Evolutionary conservation across 2,329 filamentous ascomycete genomes (phyloP).

Genomic region (Apiospora phragmitis): DNA sequence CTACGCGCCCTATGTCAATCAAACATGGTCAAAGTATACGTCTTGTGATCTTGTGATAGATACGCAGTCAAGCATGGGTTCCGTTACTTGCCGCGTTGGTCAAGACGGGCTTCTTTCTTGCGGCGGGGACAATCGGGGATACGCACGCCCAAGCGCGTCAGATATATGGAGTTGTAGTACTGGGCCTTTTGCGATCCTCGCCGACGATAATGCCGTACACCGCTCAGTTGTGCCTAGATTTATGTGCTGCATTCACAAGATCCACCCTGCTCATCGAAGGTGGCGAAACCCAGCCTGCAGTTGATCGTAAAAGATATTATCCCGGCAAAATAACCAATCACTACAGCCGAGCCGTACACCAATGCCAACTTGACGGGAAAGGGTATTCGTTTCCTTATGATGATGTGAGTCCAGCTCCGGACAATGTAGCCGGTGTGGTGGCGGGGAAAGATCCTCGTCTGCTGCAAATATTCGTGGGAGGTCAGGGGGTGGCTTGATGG

Average conservation of each 20-base stretch:
- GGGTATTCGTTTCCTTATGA: slow-evolving; percentile 71
- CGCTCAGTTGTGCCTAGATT: slow-evolving; percentile 44
- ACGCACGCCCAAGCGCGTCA: slow-evolving; percentile 19
- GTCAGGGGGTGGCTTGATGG: background rate
- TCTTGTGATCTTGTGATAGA: slow-evolving; percentile 40
- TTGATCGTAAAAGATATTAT: slow-evolving; percentile 43
- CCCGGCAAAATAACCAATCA: slow-evolving; percentile 47
- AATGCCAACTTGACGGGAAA: slow-evolving; percentile 56
- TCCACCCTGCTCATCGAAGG: slow-evolving; percentile 46
- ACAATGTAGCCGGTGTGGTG: slow-evolving; percentile 55
- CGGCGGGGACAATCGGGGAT: slow-evolving; percentile 39
- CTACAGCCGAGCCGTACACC: slow-evolving; percentile 61
- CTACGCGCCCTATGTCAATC: slow-evolving; percentile 45
- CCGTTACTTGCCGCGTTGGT: slow-evolving; percentile 38
- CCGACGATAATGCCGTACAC: slow-evolving; percentile 40
- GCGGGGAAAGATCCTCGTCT: slow-evolving; percentile 42
- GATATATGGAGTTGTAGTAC: slow-evolving; percentile 55
- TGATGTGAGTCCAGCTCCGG: slow-evolving; percentile 59
- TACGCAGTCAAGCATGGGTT: slow-evolving; percentile 35
- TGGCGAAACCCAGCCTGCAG: slow-evolving; percentile 46
- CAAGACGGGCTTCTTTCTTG: slow-evolving; percentile 38
- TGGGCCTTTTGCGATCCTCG: slow-evolving; percentile 43
- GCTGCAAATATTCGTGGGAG: background rate
- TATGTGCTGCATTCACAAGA: slow-evolving; percentile 51
- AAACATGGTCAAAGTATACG: slow-evolving; percentile 47